phyloP scores from a whole-genome alignment of 805 yeast species.

The Kuraishia borneana region DNA sequence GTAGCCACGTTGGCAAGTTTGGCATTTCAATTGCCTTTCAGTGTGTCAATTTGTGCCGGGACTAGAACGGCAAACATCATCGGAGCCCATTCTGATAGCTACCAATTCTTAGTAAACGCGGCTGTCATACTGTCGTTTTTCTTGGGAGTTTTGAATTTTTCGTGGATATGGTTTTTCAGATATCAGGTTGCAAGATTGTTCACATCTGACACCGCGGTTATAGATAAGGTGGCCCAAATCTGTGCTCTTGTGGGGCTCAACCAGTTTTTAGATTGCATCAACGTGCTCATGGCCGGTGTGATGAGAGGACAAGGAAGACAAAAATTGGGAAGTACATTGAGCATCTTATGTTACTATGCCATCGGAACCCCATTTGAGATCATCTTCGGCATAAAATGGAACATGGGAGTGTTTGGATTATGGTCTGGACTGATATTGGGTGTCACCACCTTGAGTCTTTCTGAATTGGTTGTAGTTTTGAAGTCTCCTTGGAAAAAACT shows the following conservation, averaged over 20 bases:
- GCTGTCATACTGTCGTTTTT: conserved; percentile 12
- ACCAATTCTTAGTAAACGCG: conserved; percentile 14
- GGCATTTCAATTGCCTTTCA: conserved; percentile 66
- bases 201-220: conserved; percentile 17
- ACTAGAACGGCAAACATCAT: conserved; percentile 69
- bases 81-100: conserved; percentile 33
- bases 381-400: conserved; percentile 37
- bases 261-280: conserved; percentile 38
- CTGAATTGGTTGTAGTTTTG: conserved; percentile 28
- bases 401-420: conserved; percentile 25
- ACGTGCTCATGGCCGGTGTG: conserved; percentile 40
- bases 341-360: conserved; percentile 50
- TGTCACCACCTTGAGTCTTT: conserved; percentile 24
- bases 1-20: conserved; percentile 57
- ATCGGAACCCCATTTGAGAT: conserved; percentile 62
- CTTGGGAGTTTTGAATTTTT: conserved; percentile 13
- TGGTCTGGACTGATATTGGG: conserved; percentile 25
- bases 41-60: conserved; percentile 62
- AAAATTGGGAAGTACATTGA: conserved; percentile 41
- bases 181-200: conserved; percentile 15
- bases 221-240: conserved; percentile 11
- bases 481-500: conserved; percentile 44
- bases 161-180: conserved; percentile 14
- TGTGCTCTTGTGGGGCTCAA: conserved; percentile 19
- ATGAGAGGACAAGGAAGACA: conserved; percentile 50